Evolutionary conservation across 331 rosid genomes (phyloP), one percentile per base, ranked within the genome.

Genomic region (Malus hybrid): DNA sequence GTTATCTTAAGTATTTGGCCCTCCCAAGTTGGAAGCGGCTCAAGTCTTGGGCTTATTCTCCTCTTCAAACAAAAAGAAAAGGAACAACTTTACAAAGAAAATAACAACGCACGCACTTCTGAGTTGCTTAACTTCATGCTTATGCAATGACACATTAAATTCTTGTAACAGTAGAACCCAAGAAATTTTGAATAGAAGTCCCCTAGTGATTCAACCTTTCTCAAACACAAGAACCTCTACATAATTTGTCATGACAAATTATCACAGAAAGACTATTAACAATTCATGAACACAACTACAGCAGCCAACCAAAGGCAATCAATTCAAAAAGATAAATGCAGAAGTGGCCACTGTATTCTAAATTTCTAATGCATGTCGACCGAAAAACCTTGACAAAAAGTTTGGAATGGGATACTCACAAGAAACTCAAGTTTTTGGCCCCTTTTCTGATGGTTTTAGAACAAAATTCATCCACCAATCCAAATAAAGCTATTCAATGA

Each of bases 61-160:
- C 78, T 74, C 78, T 74, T 74, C 78, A 74, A 74, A 74, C 70
- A 74, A 64, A 63, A 29, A 63, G 54, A 74, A 74, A 63, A 19
- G 22, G 16, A 73, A 46, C 71, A 18, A 74, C 56, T 74, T 74
- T 31, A 74, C 63, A 73, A 61, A 31, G 50, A 64, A 29, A 70
- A 52, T 10, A 70, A 52, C 15, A 70, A 52, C 3, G 19, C 44
- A 19, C n/a, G 1, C 69, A 46, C 61, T 63, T 63, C 32, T 29
- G 69, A 73, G 24, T 60, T 42, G 14, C 22, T 61, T 42, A 34
- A 62, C 44, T 62, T 46, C 33, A 46, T 29, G 70, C 31, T 74
- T 18, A 29, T 46, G 78, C 63, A 74, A 74, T 9, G 31, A 14
- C 61, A 73, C 60, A 61, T 19, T 18, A 19, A 62, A 73, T 18